Evolutionary conservation across 768 basidiomycete species (phyloP), one percentile per base, ranked within the genome.

Genomic region (Serendipita sp.): DNA sequence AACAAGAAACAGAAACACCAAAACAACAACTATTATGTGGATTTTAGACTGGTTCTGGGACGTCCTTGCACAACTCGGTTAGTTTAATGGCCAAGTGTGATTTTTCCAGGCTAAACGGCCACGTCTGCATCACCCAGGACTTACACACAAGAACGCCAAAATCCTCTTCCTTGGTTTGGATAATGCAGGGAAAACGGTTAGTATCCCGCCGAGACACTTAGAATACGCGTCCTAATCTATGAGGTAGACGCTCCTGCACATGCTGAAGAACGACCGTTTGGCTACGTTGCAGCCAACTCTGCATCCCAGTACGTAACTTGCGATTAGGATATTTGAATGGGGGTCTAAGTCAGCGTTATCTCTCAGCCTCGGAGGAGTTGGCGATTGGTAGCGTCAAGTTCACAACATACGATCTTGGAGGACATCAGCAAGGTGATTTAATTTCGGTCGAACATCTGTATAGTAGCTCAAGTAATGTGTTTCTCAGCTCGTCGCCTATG

Each of bases 311-410:
- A 74, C 70, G 84, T 75, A n/a, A 51, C 28, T 5, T 52, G 38
- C 54, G 16, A 34, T 36, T 15, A 16, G 23, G 13, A 41, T 2
- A 23, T 41, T n/a, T 15, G 63, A 58, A n/a, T 51, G 63, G 35
- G 34, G 34, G 65, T 38, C 48, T 68, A 8, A 32, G 63, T 56
- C 71, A 23, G 66, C 44, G 65, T 30, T 3, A 13, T 63, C 48
- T 44, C 5, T n/a, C 69, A 99, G 95, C 96, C 23, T 97, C 96
- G 52, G 96, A 99, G 77, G 96, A 99, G 74, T 82, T 99, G 64
- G 92, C 96, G 30, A 98, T 98, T 74, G 96, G 96, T 65, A 96
- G 93, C 73, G 90, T 98, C 70, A 98, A 97, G 76, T 99, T 99
- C 79, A 98, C 92, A 30, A 98, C 96, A 0, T 94, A 96, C 70